Conservation (phyloP, 2,329 filamentous ascomycete genomes). For the Aurifilum marmelostoma region DNA sequence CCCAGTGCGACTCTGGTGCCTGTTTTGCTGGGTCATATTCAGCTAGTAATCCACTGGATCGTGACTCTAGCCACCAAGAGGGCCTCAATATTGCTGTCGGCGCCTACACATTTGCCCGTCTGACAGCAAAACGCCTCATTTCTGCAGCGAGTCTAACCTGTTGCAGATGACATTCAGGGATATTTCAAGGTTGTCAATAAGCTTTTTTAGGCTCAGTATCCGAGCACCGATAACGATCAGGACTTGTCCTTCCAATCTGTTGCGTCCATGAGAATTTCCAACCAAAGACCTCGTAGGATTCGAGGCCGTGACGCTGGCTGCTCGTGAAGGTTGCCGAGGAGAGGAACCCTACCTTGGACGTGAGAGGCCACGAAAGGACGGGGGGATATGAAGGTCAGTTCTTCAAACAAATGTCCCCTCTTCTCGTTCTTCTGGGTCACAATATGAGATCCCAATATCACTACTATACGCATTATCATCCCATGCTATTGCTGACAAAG, state of each 20-base stretch:
- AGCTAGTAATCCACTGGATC: background rate
- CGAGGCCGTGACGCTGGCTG: background rate
- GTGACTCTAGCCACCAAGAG: background rate
- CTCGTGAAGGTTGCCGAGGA: background rate
- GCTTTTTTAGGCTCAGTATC: background rate
- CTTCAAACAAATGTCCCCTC: background rate
- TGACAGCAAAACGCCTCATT: constrained; percentile 1
- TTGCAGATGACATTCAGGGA: background rate
- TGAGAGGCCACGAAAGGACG: background rate
- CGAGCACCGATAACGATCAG: background rate
- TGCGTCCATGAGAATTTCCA: background rate
- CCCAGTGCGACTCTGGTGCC: background rate
- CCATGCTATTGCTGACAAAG: background rate
- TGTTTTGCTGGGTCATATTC: background rate
- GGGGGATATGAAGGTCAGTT: background rate
- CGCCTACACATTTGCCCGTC: background rate
- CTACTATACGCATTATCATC: too few relatives aligned
- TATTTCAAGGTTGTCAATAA: background rate
- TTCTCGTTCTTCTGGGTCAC: background rate
- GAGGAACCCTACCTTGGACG: too few relatives aligned
- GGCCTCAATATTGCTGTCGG: background rate
- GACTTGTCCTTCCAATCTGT: background rate
- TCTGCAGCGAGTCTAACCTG: background rate
- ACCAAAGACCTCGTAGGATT: background rate
- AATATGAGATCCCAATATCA: too few relatives aligned